phyloP scores from a whole-genome alignment of 208 protist species.

The Balamuthia mandrillaris region DNA sequence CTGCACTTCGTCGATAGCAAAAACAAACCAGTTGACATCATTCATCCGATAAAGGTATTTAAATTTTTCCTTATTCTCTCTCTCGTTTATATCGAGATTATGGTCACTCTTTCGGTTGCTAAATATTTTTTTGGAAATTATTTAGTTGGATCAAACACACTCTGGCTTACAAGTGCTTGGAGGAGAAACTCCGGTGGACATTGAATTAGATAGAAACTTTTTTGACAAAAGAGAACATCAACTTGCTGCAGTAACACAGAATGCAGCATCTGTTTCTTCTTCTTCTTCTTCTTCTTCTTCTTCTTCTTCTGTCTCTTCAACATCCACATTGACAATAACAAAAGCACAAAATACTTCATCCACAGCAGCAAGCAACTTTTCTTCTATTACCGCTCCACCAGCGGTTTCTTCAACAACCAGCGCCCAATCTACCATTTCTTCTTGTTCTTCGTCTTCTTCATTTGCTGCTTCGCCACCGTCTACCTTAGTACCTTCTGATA shows the following conservation, averaged over 20 bases:
- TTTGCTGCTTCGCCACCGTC: neutral
- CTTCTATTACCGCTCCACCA: neutral
- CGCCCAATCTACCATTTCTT: neutral
- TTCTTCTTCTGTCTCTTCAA: no score
- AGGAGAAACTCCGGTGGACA: conserved; percentile 12
- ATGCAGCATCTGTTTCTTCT: no score
- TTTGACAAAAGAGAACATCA: neutral
- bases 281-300: no score
- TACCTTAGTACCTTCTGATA: neutral
- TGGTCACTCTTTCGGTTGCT: neutral
- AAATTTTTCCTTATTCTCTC: no score
- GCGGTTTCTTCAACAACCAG: neutral
- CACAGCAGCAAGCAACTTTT: no score
- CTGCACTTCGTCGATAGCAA: conserved; percentile 41
- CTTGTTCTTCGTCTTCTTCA: neutral
- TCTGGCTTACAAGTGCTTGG: conserved; percentile 30
- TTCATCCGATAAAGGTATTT: neutral
- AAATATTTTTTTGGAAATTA: neutral
- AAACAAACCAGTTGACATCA: conserved; percentile 46
- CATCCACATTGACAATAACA: no score
- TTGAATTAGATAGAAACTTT: neutral
- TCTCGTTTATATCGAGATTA: neutral
- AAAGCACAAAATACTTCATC: no score
- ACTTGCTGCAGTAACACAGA: no score
- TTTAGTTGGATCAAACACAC: conserved; percentile 29